Evolutionary conservation across 805 yeast genomes (phyloP), one percentile per base, ranked within the genome.

Genomic region (Debaryomyces prosopidis): DNA sequence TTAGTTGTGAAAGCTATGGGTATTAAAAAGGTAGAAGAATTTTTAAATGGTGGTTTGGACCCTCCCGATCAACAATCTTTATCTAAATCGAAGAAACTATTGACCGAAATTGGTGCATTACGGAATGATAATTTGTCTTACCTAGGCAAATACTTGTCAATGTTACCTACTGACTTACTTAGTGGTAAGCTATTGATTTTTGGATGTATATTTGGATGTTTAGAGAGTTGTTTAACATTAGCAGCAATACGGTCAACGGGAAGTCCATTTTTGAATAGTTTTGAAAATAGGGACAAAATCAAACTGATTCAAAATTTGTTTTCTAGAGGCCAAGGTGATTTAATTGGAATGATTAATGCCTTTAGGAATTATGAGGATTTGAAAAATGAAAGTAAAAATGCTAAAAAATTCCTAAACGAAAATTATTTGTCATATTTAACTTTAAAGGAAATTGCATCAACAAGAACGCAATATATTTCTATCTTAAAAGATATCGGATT

Each of bases 1-100:
- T 69, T 92, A 37, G 81, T 84, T 39, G 96, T 91, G 12, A 90
- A 90, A 62, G 77, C 96, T 0, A 89, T 94, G 94, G 96, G 96
- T 0, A 77, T 92, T 20, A 69, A 72, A 2, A 75, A 87, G 52
- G 97, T 90, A 0, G 75, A 74, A 45, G 75, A 70, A 17, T 94
- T 92, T 57, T 72, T 92, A 50, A 69, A 77, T 12, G 73, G 76
- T 27, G 97, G 97, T 0, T 65, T 94, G 39, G 97, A 91, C 61
- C 85, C 96, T 0, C 98, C 98, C 0, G 75, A 77, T 18, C 62
- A 57, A 9, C 62, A 62, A 2, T 74, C 84, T 6, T 59, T 87
- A n/a, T 65, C 62, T 1, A 71, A 71, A 27, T 85, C 92, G 0
- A 67, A 68, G 40, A 60, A 69, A 23, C 67, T 74, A 41, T 71